Evolutionary conservation across 78 protist species (phyloP), one percentile per base, ranked within the genome.

Genomic region (Dictyostelium purpureum): DNA sequence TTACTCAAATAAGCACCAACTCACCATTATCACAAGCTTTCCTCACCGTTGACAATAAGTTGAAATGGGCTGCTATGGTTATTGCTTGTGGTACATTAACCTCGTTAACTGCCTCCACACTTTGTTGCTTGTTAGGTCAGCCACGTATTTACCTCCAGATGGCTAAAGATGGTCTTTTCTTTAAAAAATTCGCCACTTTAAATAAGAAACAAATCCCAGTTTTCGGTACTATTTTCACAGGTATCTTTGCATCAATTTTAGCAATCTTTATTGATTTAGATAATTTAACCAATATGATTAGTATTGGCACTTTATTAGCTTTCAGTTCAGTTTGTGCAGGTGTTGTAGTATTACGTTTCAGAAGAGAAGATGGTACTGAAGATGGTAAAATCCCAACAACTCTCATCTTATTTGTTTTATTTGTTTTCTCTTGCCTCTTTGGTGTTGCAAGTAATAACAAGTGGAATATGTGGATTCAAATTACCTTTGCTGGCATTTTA

Each of bases 111-210:
- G 94, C 96, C 0, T 79, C 94, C 1, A 94, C 94, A 12, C 63
- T 94, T 2, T 69, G 87, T 24, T 88, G 85, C 10, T 59, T 94
- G 37, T 56, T 94, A 42, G 96, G 96, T 49, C 96, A 94, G 69
- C 96, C 96, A 67, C 33, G 96, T 16, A 88, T 94, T 51, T 93
- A 77, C 37, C 45, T 80, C 2, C 96, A 81, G 54, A 93, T 93
- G 96, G 96, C 96, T 1, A 79, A 81, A 31, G 96, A 93, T 51
- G 96, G 96, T 81, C 56, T 93, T 42, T 61, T 93, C 77, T 93
- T 83, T 38, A 4, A 65, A 14, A 65, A 42, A 38, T 93, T 93
- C 31, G 67, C 43, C 28, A 2, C 33, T 57, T 56, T 81, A 42
- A 73, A 93, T 33, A 18, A 31, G 33, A 93, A 87, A 42, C 90